Evolutionary conservation across 345 rosid species (phyloP).

Genomic region (Linum trigynum): DNA sequence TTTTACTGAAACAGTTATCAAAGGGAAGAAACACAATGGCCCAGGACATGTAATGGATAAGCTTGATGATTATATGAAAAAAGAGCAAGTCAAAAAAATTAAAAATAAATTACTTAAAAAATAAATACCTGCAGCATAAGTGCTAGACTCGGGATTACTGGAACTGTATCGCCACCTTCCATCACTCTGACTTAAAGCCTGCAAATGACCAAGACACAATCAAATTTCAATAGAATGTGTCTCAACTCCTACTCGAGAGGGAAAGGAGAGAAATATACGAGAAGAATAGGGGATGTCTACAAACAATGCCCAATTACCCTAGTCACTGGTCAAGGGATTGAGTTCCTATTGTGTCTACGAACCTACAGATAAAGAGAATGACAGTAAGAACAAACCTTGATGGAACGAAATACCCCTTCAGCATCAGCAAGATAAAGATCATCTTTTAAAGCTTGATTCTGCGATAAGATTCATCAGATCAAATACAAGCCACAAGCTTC

Average conservation of each 20-base stretch:
- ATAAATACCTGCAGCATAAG: conserved; percentile 77
- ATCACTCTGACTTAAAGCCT: conserved; percentile 94
- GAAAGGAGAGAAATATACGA: conserved; percentile 2
- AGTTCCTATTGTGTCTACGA: neutral
- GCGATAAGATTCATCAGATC: conserved; percentile 11
- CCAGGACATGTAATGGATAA: neutral
- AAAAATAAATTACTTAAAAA: neutral
- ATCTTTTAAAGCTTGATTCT: conserved; percentile 57
- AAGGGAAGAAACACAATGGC: neutral
- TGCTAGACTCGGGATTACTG: conserved; percentile 69
- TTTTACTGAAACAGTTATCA: neutral
- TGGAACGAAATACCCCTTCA: conserved; percentile 60
- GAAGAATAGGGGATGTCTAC: neutral
- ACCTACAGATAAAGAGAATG: conserved; percentile 8
- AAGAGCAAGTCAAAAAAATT: no score
- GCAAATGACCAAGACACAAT: conserved; percentile 14
- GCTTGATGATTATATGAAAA: neutral
- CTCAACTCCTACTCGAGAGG: conserved; percentile 10
- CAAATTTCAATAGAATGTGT: neutral
- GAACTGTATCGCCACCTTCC: conserved; percentile 89
- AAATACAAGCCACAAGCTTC: conserved; percentile 1
- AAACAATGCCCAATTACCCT: neutral
- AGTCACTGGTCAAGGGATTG: neutral
- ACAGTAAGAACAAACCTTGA: conserved; percentile 54
- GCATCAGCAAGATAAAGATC: conserved; percentile 66